A percentile compares a stretch with the other conserved stretches of the same genome.
These are phyloP conservation scores for Malus orientalis DNA, from an alignment of 306 rosid genomes.

Conservation along the genomic window DNA sequence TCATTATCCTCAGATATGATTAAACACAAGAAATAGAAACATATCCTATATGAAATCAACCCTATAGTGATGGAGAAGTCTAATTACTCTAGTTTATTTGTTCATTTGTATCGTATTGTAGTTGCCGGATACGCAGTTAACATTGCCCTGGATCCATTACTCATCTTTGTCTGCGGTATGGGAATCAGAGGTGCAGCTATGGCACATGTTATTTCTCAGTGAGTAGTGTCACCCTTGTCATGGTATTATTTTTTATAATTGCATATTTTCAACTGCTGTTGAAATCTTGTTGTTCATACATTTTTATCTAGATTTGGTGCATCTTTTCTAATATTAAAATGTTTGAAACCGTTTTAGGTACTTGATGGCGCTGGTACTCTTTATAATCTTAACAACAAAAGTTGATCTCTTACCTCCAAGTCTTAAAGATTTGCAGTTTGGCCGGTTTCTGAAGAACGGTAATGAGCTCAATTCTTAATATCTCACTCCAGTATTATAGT, in stretches of 20 bases:
- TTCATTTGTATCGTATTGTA: conserved; percentile 13
- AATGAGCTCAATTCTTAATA: background rate
- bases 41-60: background rate
- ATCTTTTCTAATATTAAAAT: background rate
- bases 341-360: conserved; percentile 39
- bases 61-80: background rate
- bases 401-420: conserved; percentile 71
- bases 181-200: conserved; percentile 95
- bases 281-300: background rate
- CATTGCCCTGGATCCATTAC: conserved; percentile 67
- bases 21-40: background rate
- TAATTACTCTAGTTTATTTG: background rate
- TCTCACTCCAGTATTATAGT: background rate
- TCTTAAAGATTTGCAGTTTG: conserved; percentile 64
- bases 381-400: conserved; percentile 48
- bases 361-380: conserved; percentile 58
- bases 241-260: background rate
- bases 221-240: conserved; percentile 21
- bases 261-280: background rate
- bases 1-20: background rate
- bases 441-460: conserved; percentile 83
- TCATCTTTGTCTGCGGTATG: conserved; percentile 58
- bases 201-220: conserved; percentile 93
- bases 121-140: conserved; percentile 67
- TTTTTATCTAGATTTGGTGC: background rate